phyloP scores from a whole-genome alignment of 2,329 filamentous ascomycete genomes.

The Ophiostoma piceae region DNA sequence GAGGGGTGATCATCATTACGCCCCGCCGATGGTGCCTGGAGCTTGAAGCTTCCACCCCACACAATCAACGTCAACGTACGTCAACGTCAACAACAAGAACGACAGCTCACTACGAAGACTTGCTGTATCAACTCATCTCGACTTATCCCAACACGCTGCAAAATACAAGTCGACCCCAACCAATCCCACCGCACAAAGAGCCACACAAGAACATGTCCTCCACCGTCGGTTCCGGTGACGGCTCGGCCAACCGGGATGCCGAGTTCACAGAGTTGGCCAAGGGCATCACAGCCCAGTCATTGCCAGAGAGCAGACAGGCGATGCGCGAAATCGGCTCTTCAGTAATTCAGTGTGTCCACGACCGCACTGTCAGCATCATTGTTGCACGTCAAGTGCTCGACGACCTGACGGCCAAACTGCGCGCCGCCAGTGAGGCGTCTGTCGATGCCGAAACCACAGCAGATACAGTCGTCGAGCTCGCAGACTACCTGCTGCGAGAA shows the following conservation, averaged over 20 bases:
- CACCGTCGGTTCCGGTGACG: background rate
- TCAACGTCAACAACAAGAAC: background rate
- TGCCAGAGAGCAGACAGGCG: conserved; percentile 16
- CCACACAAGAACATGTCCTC: background rate
- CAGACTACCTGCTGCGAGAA: conserved; percentile 63
- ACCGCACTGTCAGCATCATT: conserved; percentile 30
- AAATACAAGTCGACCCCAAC: background rate
- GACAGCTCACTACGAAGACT: background rate
- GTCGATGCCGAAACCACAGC: conserved; percentile 31
- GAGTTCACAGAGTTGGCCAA: conserved; percentile 29
- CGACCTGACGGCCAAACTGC: conserved; percentile 46
- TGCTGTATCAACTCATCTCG: background rate
- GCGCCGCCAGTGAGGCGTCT: conserved; percentile 39
- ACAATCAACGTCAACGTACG: background rate
- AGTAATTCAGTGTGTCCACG: conserved; percentile 27
- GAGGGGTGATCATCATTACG: background rate
- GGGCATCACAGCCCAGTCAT: conserved; percentile 29
- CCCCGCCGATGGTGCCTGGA: background rate
- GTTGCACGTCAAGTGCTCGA: conserved; percentile 31
- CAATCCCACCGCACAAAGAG: too few species aligned
- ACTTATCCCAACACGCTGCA: background rate
- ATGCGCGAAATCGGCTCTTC: background rate
- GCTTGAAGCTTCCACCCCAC: background rate
- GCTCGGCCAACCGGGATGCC: conserved; percentile 16
- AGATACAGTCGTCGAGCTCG: conserved; percentile 69